Evolutionary conservation across 805 yeast genomes (phyloP).

Genomic region (Sugiyamaella floridensis): DNA sequence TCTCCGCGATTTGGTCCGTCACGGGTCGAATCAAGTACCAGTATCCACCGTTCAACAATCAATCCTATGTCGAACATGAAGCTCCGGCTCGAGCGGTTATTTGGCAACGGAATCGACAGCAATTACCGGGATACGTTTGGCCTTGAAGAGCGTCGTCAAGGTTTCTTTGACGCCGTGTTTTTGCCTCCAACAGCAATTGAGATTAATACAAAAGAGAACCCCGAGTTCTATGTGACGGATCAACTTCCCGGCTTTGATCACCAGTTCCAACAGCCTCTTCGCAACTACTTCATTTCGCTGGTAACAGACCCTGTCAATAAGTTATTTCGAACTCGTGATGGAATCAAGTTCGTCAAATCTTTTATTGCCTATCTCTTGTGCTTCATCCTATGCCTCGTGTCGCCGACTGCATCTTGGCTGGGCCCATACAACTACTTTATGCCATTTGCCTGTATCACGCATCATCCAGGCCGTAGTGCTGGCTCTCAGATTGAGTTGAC

Average conservation of each 20-base stretch:
- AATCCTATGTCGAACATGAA: conserved; percentile 5
- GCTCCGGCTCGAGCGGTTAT: conserved; percentile 7
- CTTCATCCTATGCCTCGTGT: conserved; percentile 35
- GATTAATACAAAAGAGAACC: conserved; percentile 3
- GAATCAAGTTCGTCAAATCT: conserved; percentile 25
- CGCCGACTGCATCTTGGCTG: conserved; percentile 37
- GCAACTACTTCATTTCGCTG: not conserved
- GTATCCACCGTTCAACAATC: not conserved
- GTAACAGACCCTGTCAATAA: not conserved
- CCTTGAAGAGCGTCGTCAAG: conserved; percentile 42
- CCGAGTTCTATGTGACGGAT: not conserved
- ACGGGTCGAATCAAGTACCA: not conserved
- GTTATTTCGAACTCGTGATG: not conserved
- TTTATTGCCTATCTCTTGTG: conserved; percentile 37
- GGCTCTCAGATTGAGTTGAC: conserved; percentile 45
- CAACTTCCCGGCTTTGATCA: not conserved
- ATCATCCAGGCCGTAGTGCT: conserved; percentile 42
- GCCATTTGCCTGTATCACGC: conserved; percentile 38
- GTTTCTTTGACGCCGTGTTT: conserved; percentile 43
- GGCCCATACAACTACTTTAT: conserved; percentile 37
- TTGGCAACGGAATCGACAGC: conserved; percentile 17
- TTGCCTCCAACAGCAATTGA: conserved; percentile 25
- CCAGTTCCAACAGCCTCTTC: not conserved
- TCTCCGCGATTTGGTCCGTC: not conserved
- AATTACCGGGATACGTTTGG: conserved; percentile 33